Conservation (phyloP, 371 early-diverging fungal species). For the Thermomucor indicae-seudaticae region DNA sequence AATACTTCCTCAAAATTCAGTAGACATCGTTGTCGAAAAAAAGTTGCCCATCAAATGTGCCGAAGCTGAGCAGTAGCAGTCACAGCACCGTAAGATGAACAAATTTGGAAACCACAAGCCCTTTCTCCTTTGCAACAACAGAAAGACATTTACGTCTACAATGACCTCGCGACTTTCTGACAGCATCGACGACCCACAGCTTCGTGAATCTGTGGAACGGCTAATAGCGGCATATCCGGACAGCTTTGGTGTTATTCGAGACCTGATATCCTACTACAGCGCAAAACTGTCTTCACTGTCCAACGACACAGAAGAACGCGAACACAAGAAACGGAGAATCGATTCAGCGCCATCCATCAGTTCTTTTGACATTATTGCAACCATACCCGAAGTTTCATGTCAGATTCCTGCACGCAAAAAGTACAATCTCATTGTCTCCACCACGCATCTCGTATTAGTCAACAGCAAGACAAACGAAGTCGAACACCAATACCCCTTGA, state of each 20-base stretch:
- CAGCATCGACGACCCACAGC: conserved; percentile 26
- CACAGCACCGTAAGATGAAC: background rate
- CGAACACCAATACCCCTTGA: conserved; percentile 17
- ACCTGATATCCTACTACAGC: conserved; percentile 25
- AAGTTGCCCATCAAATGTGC: background rate
- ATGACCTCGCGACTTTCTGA: conserved; percentile 20
- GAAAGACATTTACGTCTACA: background rate
- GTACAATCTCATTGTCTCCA: conserved; percentile 22
- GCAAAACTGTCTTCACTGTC: conserved; percentile 7
- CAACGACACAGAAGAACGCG: conserved; percentile 13
- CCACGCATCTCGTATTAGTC: conserved; percentile 17
- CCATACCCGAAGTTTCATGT: conserved; percentile 27
- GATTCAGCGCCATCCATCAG: conserved; percentile 5
- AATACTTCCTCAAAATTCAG: background rate
- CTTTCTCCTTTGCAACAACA: background rate
- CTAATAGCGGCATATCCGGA: conserved; percentile 25
- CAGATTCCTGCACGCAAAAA: conserved; percentile 37
- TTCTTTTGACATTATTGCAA: conserved; percentile 1
- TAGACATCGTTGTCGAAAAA: background rate
- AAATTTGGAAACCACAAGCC: background rate
- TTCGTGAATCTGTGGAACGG: conserved; percentile 24
- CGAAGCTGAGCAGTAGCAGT: background rate
- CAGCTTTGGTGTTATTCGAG: conserved; percentile 23
- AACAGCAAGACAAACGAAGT: conserved; percentile 18
- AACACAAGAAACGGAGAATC: conserved; percentile 26